Conservation (phyloP, 1,139 yeast species). For the Blastobotrys serpentis region DNA sequence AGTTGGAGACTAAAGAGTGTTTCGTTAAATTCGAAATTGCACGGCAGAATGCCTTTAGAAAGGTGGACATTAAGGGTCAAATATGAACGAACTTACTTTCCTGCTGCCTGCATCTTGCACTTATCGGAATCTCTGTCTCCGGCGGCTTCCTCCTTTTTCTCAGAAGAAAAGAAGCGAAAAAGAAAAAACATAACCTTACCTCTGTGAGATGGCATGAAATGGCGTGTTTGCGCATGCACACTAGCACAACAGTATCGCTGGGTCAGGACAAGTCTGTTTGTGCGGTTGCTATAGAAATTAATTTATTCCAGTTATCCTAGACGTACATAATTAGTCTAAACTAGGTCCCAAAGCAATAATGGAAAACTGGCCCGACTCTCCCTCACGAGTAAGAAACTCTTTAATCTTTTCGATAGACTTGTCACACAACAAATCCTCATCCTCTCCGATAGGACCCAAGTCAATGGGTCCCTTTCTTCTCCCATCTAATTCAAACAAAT, state of each 20-base stretch:
- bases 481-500: slow-evolving; percentile 82
- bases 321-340: slow-evolving; percentile 12
- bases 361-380: slow-evolving; percentile 34
- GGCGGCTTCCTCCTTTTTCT: no score
- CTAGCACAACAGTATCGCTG: no score
- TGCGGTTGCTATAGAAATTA: no score
- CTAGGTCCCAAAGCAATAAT: slow-evolving; percentile 39
- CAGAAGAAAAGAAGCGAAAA: background rate
- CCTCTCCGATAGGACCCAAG: slow-evolving; percentile 47
- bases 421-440: slow-evolving; percentile 56
- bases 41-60: slow-evolving; percentile 49
- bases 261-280: no score
- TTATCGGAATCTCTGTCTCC: no score
- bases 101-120: no score
- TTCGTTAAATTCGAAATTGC: slow-evolving; percentile 48
- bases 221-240: no score
- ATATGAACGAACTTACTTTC: no score
- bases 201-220: no score
- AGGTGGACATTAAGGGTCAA: slow-evolving; percentile 92
- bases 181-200: background rate
- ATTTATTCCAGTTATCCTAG: no score
- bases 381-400: slow-evolving; percentile 55
- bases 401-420: slow-evolving; percentile 56
- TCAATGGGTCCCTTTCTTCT: slow-evolving; percentile 75
- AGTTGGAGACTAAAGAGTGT: slow-evolving; percentile 43